Conservation (phyloP, 768 basidiomycete species). For the Hericium alpestre region DNA sequence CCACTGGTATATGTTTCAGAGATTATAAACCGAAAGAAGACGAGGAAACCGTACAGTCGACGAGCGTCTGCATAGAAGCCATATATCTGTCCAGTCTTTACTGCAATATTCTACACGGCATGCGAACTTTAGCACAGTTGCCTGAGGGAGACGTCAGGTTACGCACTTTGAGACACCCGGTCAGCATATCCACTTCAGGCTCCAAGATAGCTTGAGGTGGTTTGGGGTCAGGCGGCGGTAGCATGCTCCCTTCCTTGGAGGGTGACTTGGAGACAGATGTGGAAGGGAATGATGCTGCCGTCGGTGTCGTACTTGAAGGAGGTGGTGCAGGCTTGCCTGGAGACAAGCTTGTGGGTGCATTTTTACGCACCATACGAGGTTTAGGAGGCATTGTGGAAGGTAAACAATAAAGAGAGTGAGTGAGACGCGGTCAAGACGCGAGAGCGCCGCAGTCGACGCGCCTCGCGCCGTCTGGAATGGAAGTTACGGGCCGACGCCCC, state of each 20-base stretch:
- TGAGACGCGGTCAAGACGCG: neutral
- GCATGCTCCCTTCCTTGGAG: slow-evolving; percentile 30
- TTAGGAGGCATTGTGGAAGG: slow-evolving; percentile 33
- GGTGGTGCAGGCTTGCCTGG: slow-evolving; percentile 1
- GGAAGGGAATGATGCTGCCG: slow-evolving; percentile 11
- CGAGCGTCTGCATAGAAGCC: slow-evolving; percentile 55
- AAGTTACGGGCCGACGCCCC: neutral
- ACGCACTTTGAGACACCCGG: slow-evolving; percentile 46
- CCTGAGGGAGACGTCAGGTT: neutral
- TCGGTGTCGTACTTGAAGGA: neutral
- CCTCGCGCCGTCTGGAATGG: neutral
- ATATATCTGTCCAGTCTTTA: slow-evolving; percentile 65
- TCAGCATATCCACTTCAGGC: slow-evolving; percentile 53
- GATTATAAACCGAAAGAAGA: neutral
- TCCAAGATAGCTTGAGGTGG: slow-evolving; percentile 37
- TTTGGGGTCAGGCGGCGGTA: slow-evolving; percentile 40
- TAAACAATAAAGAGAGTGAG: neutral
- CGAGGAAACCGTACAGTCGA: slow-evolving; percentile 41
- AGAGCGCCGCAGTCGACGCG: too few relatives aligned
- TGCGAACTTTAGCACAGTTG: neutral
- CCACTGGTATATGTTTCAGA: slow-evolving; percentile 27
- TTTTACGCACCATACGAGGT: slow-evolving; percentile 27
- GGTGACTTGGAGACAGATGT: slow-evolving; percentile 12
- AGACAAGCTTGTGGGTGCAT: slow-evolving; percentile 7
- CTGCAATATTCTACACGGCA: slow-evolving; percentile 39